Evolutionary conservation across 2,329 filamentous ascomycete species (phyloP).

Genomic region (Beauveria sp.): DNA sequence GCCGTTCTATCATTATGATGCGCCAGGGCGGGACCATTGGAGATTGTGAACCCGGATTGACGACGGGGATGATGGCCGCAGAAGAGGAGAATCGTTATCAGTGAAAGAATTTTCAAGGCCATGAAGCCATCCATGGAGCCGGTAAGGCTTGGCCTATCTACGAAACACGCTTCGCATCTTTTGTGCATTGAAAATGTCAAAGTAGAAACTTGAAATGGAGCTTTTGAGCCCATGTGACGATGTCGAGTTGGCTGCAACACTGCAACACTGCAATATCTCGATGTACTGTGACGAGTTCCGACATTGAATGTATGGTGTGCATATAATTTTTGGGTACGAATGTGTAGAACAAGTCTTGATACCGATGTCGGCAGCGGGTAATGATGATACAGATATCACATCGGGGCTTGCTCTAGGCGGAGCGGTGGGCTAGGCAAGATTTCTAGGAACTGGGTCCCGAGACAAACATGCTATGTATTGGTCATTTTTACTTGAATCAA

Average conservation of each 20-base stretch:
- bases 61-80: background rate
- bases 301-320: no score
- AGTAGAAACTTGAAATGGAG: background rate
- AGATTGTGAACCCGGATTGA: background rate
- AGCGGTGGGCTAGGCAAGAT: background rate
- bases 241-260: background rate
- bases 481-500: background rate
- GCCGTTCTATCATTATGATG: background rate
- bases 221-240: background rate
- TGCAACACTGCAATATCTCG: no score
- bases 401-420: background rate
- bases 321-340: no score
- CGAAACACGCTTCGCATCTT: background rate
- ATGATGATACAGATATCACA: background rate
- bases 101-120: background rate
- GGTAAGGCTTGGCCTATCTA: background rate
- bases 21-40: background rate
- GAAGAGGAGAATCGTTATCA: background rate
- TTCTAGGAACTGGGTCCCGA: background rate
- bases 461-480: background rate
- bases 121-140: background rate
- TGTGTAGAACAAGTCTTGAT: background rate
- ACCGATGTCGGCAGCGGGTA: background rate
- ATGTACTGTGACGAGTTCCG: background rate
- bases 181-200: background rate